Conservation (phyloP, 352 stramenopile genomes). For the Achlya hypogyna region DNA sequence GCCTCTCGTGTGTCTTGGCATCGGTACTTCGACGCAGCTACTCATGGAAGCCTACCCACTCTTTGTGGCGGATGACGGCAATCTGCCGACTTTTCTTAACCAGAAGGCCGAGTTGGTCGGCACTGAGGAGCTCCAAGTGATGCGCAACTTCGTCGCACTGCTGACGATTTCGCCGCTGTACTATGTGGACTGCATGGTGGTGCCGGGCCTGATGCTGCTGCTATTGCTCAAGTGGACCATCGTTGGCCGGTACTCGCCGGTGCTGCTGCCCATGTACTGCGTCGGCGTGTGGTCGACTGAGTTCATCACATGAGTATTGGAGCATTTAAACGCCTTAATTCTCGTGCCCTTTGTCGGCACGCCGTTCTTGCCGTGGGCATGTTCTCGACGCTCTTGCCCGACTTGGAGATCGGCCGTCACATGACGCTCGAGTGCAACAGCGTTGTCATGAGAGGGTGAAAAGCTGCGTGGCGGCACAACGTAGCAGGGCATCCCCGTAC, state of each 20-base stretch:
- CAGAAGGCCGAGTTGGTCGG: no score
- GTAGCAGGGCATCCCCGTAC: neutral
- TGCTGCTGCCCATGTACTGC: neutral
- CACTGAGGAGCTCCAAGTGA: neutral
- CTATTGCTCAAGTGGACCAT: neutral
- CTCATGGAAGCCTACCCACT: neutral
- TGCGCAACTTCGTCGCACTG: neutral
- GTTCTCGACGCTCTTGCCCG: neutral
- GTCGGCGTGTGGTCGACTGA: neutral
- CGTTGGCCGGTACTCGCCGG: neutral
- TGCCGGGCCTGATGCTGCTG: neutral
- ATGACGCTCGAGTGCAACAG: neutral
- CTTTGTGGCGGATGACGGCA: no score
- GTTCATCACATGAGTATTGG: neutral
- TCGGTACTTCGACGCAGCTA: neutral
- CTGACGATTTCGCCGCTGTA: neutral
- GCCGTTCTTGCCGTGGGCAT: neutral
- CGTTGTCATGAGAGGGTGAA: conserved; percentile 7
- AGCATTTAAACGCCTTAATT: neutral
- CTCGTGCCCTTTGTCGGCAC: neutral
- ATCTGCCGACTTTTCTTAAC: no score
- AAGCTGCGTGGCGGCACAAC: neutral
- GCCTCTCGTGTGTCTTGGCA: neutral
- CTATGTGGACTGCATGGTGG: neutral
- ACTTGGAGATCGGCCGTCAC: neutral